These are phyloP conservation scores for Colletotrichum kahawae DNA, from an alignment of 2,329 filamentous ascomycete genomes.

Conservation along the genomic window DNA sequence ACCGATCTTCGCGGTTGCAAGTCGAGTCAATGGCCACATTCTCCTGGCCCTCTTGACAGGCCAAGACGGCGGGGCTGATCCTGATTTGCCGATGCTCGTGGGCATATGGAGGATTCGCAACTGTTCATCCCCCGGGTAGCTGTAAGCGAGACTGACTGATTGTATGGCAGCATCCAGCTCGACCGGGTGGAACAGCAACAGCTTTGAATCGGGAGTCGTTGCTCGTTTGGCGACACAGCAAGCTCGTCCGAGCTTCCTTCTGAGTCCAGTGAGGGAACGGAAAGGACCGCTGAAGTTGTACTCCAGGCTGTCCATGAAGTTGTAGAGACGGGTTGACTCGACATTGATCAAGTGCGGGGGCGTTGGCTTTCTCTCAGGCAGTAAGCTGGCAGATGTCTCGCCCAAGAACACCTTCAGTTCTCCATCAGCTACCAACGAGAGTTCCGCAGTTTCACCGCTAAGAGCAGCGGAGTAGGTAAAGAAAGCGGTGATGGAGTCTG, in stretches of 20 bases:
- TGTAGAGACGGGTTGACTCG: not conserved
- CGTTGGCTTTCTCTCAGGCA: not conserved
- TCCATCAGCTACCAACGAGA: not conserved
- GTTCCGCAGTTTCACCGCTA: not conserved
- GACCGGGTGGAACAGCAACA: conserved; percentile 30
- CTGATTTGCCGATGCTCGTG: conserved; percentile 25
- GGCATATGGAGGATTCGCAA: conserved; percentile 36
- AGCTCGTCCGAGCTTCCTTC: not conserved
- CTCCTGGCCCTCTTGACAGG: not conserved
- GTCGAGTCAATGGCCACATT: not conserved
- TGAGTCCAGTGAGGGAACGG: not conserved
- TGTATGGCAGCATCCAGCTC: conserved; percentile 40
- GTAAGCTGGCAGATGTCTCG: not conserved
- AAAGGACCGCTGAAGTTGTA: not conserved
- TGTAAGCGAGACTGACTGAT: conserved; percentile 32
- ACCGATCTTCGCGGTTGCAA: not conserved
- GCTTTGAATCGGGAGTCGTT: conserved; percentile 22
- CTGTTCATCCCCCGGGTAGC: conserved; percentile 34
- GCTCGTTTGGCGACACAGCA: not conserved
- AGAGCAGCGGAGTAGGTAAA: not conserved
- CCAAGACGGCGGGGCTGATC: not conserved
- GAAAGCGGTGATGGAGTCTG: not conserved
- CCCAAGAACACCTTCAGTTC: not conserved
- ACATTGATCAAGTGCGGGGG: not conserved
- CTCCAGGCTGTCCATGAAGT: not conserved